Percentiles rank a stretch among this genome's conserved stretches.
Conservation (phyloP, 345 rosid genomes). For the Heritiera littoralis region DNA sequence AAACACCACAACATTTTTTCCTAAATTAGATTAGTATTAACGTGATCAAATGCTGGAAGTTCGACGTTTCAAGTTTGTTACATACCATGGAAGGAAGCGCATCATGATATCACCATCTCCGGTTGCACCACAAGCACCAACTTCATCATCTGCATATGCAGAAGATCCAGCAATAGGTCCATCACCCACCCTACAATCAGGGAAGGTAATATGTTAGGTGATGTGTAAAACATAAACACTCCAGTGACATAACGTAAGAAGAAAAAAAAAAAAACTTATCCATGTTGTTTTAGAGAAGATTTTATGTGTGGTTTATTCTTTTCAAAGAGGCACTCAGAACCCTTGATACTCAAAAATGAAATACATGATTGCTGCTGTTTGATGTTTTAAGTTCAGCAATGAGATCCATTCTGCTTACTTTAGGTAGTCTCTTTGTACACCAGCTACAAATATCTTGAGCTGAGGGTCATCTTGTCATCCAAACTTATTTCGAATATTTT, state of each 20-base stretch:
- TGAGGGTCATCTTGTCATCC: not conserved
- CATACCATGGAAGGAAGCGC: conserved; percentile 95
- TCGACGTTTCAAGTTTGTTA: not conserved
- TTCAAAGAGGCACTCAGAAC: not conserved
- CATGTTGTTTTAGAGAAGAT: not conserved
- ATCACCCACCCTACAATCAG: conserved; percentile 75
- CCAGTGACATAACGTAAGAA: no score
- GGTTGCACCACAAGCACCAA: conserved; percentile 97
- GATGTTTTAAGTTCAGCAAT: not conserved
- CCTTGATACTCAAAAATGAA: not conserved
- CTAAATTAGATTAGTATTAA: not conserved
- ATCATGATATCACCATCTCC: conserved; percentile 98
- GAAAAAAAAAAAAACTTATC: not conserved
- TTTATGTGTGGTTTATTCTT: not conserved
- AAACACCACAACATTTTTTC: not conserved
- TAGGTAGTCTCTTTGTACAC: not conserved
- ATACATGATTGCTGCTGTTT: not conserved
- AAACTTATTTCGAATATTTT: not conserved
- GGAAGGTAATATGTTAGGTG: conserved; percentile 17
- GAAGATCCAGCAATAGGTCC: conserved; percentile 94
- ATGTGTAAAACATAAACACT: not conserved
- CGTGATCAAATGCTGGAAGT: not conserved
- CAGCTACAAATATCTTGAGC: not conserved
- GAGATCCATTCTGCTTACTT: not conserved
- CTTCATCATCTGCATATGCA: conserved; percentile 77